Evolutionary conservation across 768 basidiomycete species (phyloP).

Genomic region (Mrakia frigida): DNA sequence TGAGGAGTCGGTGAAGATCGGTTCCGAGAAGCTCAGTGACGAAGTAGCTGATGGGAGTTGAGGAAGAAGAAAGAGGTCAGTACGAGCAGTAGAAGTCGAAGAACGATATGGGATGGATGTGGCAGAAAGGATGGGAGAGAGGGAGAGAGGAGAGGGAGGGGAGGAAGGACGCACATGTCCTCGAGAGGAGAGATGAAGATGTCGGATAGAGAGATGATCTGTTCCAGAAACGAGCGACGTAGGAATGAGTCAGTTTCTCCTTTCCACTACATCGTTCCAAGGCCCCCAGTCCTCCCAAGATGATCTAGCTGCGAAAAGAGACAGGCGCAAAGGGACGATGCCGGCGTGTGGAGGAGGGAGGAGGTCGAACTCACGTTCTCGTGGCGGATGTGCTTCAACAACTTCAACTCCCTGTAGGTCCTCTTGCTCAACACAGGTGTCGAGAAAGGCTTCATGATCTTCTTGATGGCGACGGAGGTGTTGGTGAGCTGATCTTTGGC

Average conservation of each 20-base stretch:
- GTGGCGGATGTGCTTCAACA: conserved; percentile 96
- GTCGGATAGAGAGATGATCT: conserved; percentile 98
- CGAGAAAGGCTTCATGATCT: conserved; percentile 99
- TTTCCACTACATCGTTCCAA: background rate
- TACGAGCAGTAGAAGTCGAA: background rate
- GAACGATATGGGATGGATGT: too few species aligned
- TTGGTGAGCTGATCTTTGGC: conserved; percentile 92
- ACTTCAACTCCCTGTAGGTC: conserved; percentile 95
- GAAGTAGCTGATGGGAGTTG: conserved; percentile 68
- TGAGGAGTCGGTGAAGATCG: conserved; percentile 92
- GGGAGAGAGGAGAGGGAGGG: background rate
- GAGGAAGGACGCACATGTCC: conserved; percentile 64
- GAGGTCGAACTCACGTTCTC: conserved; percentile 67
- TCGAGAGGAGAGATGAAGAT: conserved; percentile 99
- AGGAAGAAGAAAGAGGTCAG: conserved; percentile 18
- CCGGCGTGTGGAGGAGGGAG: background rate
- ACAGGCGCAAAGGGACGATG: background rate
- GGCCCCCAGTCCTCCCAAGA: too few species aligned
- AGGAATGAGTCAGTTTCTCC: conserved; percentile 12
- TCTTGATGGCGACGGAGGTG: conserved; percentile 95
- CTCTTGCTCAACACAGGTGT: conserved; percentile 97
- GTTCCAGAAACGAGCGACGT: background rate
- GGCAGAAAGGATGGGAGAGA: background rate
- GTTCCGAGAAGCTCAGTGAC: conserved; percentile 98
- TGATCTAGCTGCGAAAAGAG: background rate